These are phyloP conservation scores for Heterobasidion annosum DNA, from an alignment of 1,284 basidiomycete genomes.

Conservation along the genomic window DNA sequence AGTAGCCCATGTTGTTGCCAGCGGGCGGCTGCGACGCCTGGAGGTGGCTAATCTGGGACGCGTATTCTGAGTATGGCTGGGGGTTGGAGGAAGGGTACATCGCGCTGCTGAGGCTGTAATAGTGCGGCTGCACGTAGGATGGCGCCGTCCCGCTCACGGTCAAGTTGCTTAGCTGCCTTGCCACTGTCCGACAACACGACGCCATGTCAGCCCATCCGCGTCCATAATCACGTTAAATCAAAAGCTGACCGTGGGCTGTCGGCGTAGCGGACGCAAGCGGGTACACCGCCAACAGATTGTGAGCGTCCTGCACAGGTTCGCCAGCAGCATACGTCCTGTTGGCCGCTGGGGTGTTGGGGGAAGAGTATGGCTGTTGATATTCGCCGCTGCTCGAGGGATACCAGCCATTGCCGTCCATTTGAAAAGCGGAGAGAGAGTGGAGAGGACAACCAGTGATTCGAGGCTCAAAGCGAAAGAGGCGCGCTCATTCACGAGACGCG, in stretches of 20 bases:
- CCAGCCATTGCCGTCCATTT: slow-evolving; percentile 4
- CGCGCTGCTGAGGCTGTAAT: slow-evolving; percentile 30
- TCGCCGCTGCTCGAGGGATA: not conserved
- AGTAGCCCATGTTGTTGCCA: slow-evolving; percentile 35
- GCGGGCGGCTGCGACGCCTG: slow-evolving; percentile 26
- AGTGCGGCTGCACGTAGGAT: slow-evolving; percentile 51
- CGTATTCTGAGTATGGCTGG: slow-evolving; percentile 49
- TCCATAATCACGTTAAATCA: slow-evolving; percentile 2
- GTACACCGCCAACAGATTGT: slow-evolving; percentile 52
- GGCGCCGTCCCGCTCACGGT: slow-evolving; percentile 47
- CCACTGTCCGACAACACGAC: slow-evolving; percentile 30
- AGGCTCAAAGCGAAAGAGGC: not conserved
- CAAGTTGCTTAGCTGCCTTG: slow-evolving; percentile 52
- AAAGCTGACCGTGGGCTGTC: slow-evolving; percentile 48
- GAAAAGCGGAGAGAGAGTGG: not conserved
- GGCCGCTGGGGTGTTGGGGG: not conserved
- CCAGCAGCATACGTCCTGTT: not conserved
- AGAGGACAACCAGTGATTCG: not conserved
- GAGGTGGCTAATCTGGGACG: slow-evolving; percentile 41
- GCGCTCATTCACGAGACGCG: not conserved
- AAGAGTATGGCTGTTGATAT: not conserved
- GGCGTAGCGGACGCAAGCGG: slow-evolving; percentile 65
- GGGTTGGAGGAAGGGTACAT: slow-evolving; percentile 23
- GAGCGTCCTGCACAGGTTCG: slow-evolving; percentile 37
- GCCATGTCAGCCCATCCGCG: not conserved